Conservation (phyloP, 2,329 filamentous ascomycete genomes). For the Clonostachys solani region DNA sequence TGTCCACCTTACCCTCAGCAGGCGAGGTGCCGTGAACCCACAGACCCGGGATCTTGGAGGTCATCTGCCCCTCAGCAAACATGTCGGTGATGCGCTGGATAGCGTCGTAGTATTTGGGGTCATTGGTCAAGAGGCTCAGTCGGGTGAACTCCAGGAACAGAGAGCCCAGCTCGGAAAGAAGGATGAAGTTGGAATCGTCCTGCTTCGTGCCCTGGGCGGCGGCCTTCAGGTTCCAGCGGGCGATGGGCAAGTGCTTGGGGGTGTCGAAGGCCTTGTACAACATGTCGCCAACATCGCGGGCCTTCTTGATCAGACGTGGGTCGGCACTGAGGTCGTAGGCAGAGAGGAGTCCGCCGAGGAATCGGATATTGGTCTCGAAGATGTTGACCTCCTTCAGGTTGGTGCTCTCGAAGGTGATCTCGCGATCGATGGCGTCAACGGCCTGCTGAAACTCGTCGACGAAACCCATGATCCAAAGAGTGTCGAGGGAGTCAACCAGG, state of each 20-base stretch:
- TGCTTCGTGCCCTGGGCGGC: conserved; percentile 10
- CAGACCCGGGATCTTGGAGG: conserved; percentile 67
- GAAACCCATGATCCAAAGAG: conserved; percentile 38
- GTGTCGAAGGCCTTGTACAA: conserved; percentile 52
- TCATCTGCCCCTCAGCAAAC: conserved; percentile 60
- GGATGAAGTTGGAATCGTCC: conserved; percentile 7
- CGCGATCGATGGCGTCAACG: conserved; percentile 3
- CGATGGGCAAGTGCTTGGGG: conserved; percentile 48
- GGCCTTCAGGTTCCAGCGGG: conserved; percentile 16
- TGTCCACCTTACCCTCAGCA: conserved; percentile 34
- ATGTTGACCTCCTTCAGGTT: conserved; percentile 34
- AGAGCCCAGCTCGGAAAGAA: conserved; percentile 61
- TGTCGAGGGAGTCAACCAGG: conserved; percentile 47
- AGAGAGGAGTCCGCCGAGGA: conserved; percentile 45
- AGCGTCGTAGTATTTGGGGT: conserved; percentile 71
- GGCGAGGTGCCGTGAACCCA: conserved; percentile 62
- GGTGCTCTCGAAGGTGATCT: conserved; percentile 47
- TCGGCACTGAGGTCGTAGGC: conserved; percentile 48
- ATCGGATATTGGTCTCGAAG: conserved; percentile 53
- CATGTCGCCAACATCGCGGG: conserved; percentile 48
- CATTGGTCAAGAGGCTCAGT: conserved; percentile 63
- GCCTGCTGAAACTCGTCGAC: conserved; percentile 4
- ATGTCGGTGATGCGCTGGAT: conserved; percentile 65
- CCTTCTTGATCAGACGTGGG: conserved; percentile 38
- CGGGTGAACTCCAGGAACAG: conserved; percentile 69